A percentile compares a stretch with the other conserved stretches of the same genome.
phyloP scores from a whole-genome alignment of 2,329 filamentous ascomycete genomes.

The Xylaria sp. region DNA sequence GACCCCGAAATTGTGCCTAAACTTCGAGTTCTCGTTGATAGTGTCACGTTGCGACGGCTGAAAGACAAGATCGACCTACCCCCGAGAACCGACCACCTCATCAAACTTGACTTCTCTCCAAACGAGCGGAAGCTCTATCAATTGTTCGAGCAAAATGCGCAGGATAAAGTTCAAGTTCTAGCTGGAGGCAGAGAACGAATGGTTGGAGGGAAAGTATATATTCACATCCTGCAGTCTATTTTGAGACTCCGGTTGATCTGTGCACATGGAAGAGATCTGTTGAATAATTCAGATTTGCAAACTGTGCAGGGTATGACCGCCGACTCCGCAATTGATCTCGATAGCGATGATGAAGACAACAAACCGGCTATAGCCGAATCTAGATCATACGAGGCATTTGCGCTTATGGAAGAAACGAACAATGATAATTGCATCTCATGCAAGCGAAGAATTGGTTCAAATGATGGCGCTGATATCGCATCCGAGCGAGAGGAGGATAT shows the following conservation, averaged over 20 bases:
- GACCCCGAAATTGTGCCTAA: slow-evolving; percentile 86
- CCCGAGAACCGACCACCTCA: slow-evolving; percentile 75
- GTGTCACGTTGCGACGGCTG: slow-evolving; percentile 89
- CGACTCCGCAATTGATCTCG: slow-evolving; percentile 88
- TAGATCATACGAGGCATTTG: slow-evolving; percentile 87
- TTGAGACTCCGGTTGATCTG: slow-evolving; percentile 89
- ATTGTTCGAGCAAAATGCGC: slow-evolving; percentile 83
- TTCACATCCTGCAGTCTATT: slow-evolving; percentile 92
- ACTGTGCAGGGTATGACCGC: slow-evolving; percentile 83
- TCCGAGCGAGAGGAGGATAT: slow-evolving; percentile 71
- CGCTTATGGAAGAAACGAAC: slow-evolving; percentile 84
- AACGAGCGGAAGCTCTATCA: slow-evolving; percentile 84
- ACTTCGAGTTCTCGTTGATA: slow-evolving; percentile 88
- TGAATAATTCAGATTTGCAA: slow-evolving; percentile 84
- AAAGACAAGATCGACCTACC: slow-evolving; percentile 93
- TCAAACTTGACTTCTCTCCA: slow-evolving; percentile 78
- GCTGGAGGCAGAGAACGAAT: slow-evolving; percentile 70
- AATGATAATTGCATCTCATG: slow-evolving; percentile 79
- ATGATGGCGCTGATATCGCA: slow-evolving; percentile 66
- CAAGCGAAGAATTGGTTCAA: slow-evolving; percentile 68
- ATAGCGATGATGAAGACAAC: slow-evolving; percentile 76
- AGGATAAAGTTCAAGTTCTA: slow-evolving; percentile 82
- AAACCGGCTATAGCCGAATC: slow-evolving; percentile 70
- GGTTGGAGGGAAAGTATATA: slow-evolving; percentile 87
- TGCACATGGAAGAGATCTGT: slow-evolving; percentile 91